Evolutionary conservation across 768 basidiomycete genomes (phyloP).

Genomic region (Boletellus emodensis): DNA sequence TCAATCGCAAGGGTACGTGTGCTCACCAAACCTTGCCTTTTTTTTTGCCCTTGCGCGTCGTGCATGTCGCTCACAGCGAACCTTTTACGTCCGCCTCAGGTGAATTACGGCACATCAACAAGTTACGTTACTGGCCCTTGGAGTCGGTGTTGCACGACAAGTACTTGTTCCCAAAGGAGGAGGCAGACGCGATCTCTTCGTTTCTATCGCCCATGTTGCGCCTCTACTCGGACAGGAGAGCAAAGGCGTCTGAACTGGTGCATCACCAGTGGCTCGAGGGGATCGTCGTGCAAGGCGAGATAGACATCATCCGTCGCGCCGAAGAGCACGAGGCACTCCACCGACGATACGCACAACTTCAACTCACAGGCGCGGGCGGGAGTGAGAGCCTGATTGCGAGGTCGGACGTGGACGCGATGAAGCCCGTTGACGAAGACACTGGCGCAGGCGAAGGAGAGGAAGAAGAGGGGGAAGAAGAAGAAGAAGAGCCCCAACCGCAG

Average conservation of each 20-base stretch:
- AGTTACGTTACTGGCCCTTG: slow-evolving; percentile 89
- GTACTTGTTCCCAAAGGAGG: slow-evolving; percentile 83
- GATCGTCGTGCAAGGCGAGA: slow-evolving; percentile 83
- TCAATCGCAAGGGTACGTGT: slow-evolving; percentile 84
- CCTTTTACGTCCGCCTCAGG: slow-evolving; percentile 31
- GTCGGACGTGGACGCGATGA: slow-evolving; percentile 58
- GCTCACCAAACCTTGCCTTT: not conserved
- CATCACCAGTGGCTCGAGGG: slow-evolving; percentile 87
- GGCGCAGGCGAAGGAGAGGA: slow-evolving; percentile 9
- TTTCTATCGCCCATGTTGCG: slow-evolving; percentile 90
- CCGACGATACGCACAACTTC: slow-evolving; percentile 16
- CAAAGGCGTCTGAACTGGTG: slow-evolving; percentile 79
- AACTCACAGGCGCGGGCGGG: slow-evolving; percentile 1
- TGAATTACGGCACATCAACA: slow-evolving; percentile 91
- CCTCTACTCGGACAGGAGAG: slow-evolving; percentile 83
- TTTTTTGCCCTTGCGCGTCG: too few relatives aligned
- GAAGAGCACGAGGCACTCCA: slow-evolving; percentile 48
- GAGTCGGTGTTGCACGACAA: slow-evolving; percentile 85
- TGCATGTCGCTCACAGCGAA: too few relatives aligned
- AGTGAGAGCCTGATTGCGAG: slow-evolving; percentile 10
- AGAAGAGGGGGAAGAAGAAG: not conserved
- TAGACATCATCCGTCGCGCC: slow-evolving; percentile 69
- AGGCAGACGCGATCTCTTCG: slow-evolving; percentile 74
- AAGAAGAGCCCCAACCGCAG: too few relatives aligned
- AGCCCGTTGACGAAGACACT: slow-evolving; percentile 60